A percentile compares a stretch with the other conserved stretches of the same genome.
phyloP scores from a whole-genome alignment of 192 early-diverging fungal genomes.

The Lobosporangium transversale region DNA sequence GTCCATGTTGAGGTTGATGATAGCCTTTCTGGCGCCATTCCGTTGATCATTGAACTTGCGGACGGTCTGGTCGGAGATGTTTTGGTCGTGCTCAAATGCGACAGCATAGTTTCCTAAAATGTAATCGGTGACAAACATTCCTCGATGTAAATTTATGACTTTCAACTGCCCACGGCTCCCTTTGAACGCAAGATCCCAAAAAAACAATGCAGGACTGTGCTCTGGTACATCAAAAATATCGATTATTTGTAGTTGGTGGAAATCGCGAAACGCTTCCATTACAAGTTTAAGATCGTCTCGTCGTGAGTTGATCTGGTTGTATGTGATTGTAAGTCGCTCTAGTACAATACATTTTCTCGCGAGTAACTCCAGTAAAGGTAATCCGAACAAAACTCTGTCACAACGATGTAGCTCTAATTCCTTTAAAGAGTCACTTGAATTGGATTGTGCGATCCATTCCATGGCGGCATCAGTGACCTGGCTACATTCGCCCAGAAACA shows the following conservation, averaged over 20 bases:
- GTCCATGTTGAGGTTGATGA: conserved; percentile 27
- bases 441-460: conserved; percentile 45
- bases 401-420: conserved; percentile 48
- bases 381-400: conserved; percentile 38
- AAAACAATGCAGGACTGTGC: conserved; percentile 46
- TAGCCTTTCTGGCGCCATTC: conserved; percentile 34
- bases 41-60: conserved; percentile 41
- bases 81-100: conserved; percentile 35
- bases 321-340: conserved; percentile 32
- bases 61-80: conserved; percentile 36
- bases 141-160: conserved; percentile 35
- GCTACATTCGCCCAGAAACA: conserved; percentile 59
- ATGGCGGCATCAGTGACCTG: conserved; percentile 56
- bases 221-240: conserved; percentile 44
- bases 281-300: conserved; percentile 50
- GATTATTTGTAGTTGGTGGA: conserved; percentile 10
- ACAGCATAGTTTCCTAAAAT: conserved; percentile 42
- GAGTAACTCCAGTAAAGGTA: conserved; percentile 22
- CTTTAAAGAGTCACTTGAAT: conserved; percentile 32
- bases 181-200: conserved; percentile 51
- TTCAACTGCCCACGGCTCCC: conserved; percentile 15
- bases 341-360: conserved; percentile 25
- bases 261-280: conserved; percentile 51
- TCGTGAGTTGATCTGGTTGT: conserved; percentile 49
- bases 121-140: conserved; percentile 34